Percentiles rank a stretch among this genome's conserved stretches.
These are phyloP conservation scores for Spizellomyces sp. DNA, from an alignment of 192 early-diverging fungal genomes.

Conservation along the genomic window DNA sequence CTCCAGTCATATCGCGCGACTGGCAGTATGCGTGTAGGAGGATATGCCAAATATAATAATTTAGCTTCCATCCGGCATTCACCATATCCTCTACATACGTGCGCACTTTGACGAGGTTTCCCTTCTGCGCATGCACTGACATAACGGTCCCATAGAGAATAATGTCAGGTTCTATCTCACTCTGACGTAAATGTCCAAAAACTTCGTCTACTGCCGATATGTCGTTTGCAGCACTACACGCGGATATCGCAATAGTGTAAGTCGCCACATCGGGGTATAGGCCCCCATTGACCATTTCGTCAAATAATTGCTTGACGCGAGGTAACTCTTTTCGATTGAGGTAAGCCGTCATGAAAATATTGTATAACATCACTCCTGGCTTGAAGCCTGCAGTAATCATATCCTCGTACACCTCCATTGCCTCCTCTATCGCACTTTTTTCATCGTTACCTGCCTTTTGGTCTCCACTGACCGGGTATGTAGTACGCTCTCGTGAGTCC, in stretches of 20 bases:
- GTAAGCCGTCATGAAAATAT: constrained; percentile 40
- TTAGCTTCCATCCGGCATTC: neutral
- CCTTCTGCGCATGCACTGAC: constrained; percentile 5
- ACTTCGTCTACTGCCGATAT: constrained; percentile 23
- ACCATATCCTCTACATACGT: constrained; percentile 23
- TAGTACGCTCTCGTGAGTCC: neutral
- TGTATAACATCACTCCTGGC: constrained; percentile 10
- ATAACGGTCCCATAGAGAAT: constrained; percentile 25
- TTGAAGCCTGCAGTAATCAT: constrained; percentile 19
- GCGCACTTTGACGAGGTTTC: constrained; percentile 3
- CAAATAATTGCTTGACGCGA: constrained; percentile 12
- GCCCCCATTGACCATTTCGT: neutral
- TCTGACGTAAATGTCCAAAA: constrained; percentile 14
- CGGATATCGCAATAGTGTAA: constrained; percentile 14
- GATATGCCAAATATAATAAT: constrained; percentile 25
- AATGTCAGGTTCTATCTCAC: constrained; percentile 24
- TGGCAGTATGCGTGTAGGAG: constrained; percentile 33
- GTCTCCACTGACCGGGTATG: neutral
- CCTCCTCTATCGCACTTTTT: constrained; percentile 9
- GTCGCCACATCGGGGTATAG: constrained; percentile 20
- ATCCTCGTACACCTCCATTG: constrained; percentile 25
- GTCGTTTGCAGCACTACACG: constrained; percentile 3
- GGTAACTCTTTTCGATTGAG: constrained; percentile 18
- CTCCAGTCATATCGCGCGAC: constrained; percentile 23
- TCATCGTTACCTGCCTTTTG: constrained; percentile 7